These are phyloP conservation scores for Bauhinia variegata DNA, from an alignment of 306 rosid species.

Conservation along the genomic window DNA sequence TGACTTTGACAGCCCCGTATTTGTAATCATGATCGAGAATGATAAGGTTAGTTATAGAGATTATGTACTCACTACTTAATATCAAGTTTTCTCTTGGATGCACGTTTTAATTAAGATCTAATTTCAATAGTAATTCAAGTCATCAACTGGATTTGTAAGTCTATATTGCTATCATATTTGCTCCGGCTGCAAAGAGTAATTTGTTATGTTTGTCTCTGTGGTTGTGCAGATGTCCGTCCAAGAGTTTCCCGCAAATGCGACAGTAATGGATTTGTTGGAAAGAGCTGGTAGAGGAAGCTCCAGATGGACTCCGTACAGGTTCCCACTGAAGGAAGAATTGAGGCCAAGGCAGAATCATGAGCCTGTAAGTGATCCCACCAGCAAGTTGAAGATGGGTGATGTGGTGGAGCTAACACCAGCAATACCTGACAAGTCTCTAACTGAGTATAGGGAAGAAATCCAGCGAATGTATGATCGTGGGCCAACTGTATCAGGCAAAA, in stretches of 20 bases:
- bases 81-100: neutral
- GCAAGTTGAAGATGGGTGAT: slow-evolving; percentile 94
- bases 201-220: neutral
- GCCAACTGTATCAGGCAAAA: slow-evolving; percentile 50
- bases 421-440: slow-evolving; percentile 71
- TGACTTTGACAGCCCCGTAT: slow-evolving; percentile 89
- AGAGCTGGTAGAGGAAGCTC: slow-evolving; percentile 70
- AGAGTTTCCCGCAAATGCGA: slow-evolving; percentile 76
- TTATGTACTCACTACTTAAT: neutral
- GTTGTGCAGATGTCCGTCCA: slow-evolving; percentile 92
- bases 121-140: neutral
- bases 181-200: no score
- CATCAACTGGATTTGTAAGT: neutral
- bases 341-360: slow-evolving; percentile 85
- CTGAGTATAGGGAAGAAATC: slow-evolving; percentile 91
- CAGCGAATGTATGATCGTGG: slow-evolving; percentile 92
- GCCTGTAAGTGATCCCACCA: slow-evolving; percentile 67
- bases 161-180: no score
- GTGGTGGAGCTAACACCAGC: slow-evolving; percentile 86
- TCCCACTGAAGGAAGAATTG: slow-evolving; percentile 85
- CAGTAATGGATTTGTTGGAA: slow-evolving; percentile 72
- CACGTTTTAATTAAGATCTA: neutral
- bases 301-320: slow-evolving; percentile 71
- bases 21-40: slow-evolving; percentile 82
- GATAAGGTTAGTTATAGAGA: slow-evolving; percentile 69